Evolutionary conservation across 768 basidiomycete genomes (phyloP), one percentile per base, ranked within the genome.

Genomic region (Boletus bicolor): DNA sequence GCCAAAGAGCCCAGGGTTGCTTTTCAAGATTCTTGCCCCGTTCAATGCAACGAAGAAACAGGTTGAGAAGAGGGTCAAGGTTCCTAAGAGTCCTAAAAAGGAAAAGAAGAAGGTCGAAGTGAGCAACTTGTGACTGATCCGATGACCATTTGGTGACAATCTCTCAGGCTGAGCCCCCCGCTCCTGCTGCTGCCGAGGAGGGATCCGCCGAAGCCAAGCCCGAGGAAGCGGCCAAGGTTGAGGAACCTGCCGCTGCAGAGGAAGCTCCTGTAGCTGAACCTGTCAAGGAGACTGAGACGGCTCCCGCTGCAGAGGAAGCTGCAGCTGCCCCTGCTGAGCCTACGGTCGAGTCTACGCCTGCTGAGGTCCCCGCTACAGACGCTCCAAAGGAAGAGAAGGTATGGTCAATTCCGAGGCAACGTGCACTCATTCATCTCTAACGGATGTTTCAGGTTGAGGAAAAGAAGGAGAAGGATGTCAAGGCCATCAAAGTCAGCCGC

Each of bases 101-200:
- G 83, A 86, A 70, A 88, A 89, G 78, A 89, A 88, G 79, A 87
- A 88, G 76, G 84, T 87, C 12, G 83, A 83, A 76, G 84, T 82
- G 55, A 53, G 73, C 67, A n/a, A 44, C 42, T 26, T 44, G 8
- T 44, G 39, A 39, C 54, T 54, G 44, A 42, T 53, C 36, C 21
- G 2, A 51, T 41, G 7, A 34, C 42, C 9, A 5, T 32, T n/a
- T 52, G 3, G n/a, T 59, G 36, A 50, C 38, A n/a, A 9, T 32
- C 50, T 51, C 44, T 41, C 26, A 73, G 73, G 47, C 53, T 56
- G 77, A 75, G 49, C 63, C 72, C 10, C 61, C 61, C 32, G 71
- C 71, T 62, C 56, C 77, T 50, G 71, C 51, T 24, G 4, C 73
- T 44, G 69, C 71, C 55, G 77, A 75, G 36, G 74, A 70, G 55